Evolutionary conservation across 768 basidiomycete genomes (phyloP), one percentile per base, ranked within the genome.

Genomic region (Thelephora ganbajun): DNA sequence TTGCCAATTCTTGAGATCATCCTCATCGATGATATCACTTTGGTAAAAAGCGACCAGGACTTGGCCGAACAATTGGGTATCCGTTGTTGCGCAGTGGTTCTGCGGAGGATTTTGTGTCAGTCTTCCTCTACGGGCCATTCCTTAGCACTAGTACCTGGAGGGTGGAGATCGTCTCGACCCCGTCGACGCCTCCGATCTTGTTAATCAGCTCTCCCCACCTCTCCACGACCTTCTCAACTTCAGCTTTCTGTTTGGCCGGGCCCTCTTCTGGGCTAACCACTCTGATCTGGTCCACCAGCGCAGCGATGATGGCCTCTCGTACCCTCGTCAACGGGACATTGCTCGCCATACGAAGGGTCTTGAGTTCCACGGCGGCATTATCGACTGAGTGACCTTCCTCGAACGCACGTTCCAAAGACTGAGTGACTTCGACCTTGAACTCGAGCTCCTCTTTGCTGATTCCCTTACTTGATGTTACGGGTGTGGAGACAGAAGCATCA

Each of bases 301-400:
- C 85, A n/a, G 73, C 73, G 34, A 97, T 71, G n/a, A 97, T 88
- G 13, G 84, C 85, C 62, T 92, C 84, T 45, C 86, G 73, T 13
- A 96, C 92, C 45, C 79, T 72, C n/a, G 73, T 74, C 16, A 96
- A 72, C 11, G 87, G 76, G 22, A 97, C 94, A 57, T 97, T 98
- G 57, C 83, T 87, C 33, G 91, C 90, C 89, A 98, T 94, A 44
- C 93, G 85, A 41, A 99, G 74, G 39, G 94, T 96, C 67, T 94
- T 91, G 50, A 98, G 73, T 61, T 98, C 94, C 51, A 98, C 84
- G 0, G 87, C 73, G 1, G 92, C 91, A 61, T 96, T 91, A 55
- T 94, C 90, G 42, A 94, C 81, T 11, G 81, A 83, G 66, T 96
- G 92, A 2, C 76, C 82, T 64, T 99, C 94, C 7, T 80, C 72